These are phyloP conservation scores for Vigna angularis DNA, from an alignment of 306 rosid species.

Conservation along the genomic window DNA sequence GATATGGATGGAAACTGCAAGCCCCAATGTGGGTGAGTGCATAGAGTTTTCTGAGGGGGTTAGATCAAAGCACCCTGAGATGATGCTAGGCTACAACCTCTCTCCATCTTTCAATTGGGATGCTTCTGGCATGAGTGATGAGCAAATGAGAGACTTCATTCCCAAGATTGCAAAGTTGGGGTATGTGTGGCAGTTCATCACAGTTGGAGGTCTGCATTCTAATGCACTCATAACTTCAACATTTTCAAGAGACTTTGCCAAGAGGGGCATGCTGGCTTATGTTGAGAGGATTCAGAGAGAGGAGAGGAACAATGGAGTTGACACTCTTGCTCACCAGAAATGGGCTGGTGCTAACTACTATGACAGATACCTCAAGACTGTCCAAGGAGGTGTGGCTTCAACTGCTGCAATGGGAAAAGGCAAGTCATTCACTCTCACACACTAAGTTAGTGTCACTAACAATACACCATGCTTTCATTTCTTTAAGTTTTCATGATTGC, in stretches of 20 bases:
- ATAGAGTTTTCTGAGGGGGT: slow-evolving; percentile 79
- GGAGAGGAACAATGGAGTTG: slow-evolving; percentile 90
- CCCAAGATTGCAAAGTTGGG: slow-evolving; percentile 86
- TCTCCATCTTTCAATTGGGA: slow-evolving; percentile 99
- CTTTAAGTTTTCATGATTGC: too few species aligned
- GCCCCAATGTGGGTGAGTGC: slow-evolving; percentile 79
- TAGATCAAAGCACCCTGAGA: slow-evolving; percentile 61
- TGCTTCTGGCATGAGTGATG: slow-evolving; percentile 90
- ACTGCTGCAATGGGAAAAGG: slow-evolving; percentile 99
- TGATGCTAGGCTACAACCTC: slow-evolving; percentile 84
- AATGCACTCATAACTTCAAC: slow-evolving; percentile 80
- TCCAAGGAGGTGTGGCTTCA: slow-evolving; percentile 93
- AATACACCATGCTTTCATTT: not conserved
- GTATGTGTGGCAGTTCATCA: slow-evolving; percentile 91
- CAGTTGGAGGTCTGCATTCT: slow-evolving; percentile 90
- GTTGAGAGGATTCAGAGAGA: slow-evolving; percentile 96
- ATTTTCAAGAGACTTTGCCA: slow-evolving; percentile 82
- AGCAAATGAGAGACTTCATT: slow-evolving; percentile 81
- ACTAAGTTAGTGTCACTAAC: not conserved
- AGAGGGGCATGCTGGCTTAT: slow-evolving; percentile 91
- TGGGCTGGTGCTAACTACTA: slow-evolving; percentile 98
- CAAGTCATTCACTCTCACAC: slow-evolving; percentile 31
- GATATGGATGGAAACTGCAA: slow-evolving; percentile 91
- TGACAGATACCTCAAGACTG: slow-evolving; percentile 92
- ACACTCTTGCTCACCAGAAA: slow-evolving; percentile 96